These are phyloP conservation scores for Fomitiporia mediterranea DNA, from an alignment of 1,284 basidiomycete genomes.

Conservation along the genomic window DNA sequence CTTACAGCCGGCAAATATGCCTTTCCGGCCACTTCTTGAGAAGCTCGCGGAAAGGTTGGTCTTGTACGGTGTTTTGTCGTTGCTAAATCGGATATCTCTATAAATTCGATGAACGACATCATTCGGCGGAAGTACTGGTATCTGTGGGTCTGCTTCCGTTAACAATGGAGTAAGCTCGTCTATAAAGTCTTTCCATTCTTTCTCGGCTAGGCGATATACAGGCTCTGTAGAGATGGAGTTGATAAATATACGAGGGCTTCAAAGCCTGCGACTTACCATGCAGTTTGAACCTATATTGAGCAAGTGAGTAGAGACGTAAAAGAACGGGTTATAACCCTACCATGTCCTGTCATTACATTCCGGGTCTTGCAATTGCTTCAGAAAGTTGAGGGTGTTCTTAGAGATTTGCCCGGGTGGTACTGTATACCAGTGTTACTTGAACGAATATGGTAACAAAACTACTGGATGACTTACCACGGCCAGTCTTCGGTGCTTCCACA, in stretches of 20 bases:
- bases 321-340: constrained; percentile 36
- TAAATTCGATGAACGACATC: constrained; percentile 85
- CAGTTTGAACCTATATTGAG: constrained; percentile 60
- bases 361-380: constrained; percentile 66
- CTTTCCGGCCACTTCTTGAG: constrained; percentile 76
- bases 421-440: constrained; percentile 27
- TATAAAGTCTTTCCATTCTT: constrained; percentile 84
- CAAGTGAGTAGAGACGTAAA: background rate
- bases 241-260: background rate
- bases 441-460: background rate
- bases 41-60: constrained; percentile 71
- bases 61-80: constrained; percentile 94
- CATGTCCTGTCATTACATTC: constrained; percentile 85
- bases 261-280: constrained; percentile 46
- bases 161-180: constrained; percentile 64
- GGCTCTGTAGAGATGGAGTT: constrained; percentile 49
- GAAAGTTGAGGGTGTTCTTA: constrained; percentile 76
- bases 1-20: constrained; percentile 73
- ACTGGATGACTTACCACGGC: constrained; percentile 52
- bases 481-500: constrained; percentile 73
- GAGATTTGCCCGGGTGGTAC: constrained; percentile 86
- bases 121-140: constrained; percentile 81
- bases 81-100: constrained; percentile 85
- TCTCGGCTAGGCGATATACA: constrained; percentile 76
- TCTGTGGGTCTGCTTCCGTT: constrained; percentile 68